Percentiles rank a stretch among this genome's conserved stretches.
phyloP scores from a whole-genome alignment of 202 grass and related monocot genomes.

The Panicum virgatum region DNA sequence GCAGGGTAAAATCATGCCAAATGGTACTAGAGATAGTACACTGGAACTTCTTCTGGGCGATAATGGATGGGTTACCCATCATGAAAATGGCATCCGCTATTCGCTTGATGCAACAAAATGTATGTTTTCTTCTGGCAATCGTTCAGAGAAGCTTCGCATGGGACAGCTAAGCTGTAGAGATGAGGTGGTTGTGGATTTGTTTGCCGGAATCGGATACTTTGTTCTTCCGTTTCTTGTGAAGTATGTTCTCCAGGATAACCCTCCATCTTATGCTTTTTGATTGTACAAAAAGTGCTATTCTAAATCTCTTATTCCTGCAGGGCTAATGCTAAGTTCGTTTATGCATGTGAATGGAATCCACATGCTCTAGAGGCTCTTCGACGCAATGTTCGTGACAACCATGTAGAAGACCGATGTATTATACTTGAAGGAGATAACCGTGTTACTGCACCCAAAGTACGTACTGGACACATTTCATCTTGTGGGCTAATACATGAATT shows the following conservation, averaged over 20 bases:
- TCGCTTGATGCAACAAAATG: slow-evolving; percentile 93
- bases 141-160: slow-evolving; percentile 89
- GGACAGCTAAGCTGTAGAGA: slow-evolving; percentile 71
- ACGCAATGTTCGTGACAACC: slow-evolving; percentile 67
- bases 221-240: slow-evolving; percentile 93
- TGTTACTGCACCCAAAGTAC: slow-evolving; percentile 80
- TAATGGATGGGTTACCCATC: slow-evolving; percentile 76
- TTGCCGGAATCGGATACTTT: slow-evolving; percentile 98
- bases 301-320: slow-evolving; percentile 48
- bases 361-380: slow-evolving; percentile 81
- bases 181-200: slow-evolving; percentile 89
- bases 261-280: neutral
- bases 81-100: slow-evolving; percentile 87
- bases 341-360: slow-evolving; percentile 97
- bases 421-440: slow-evolving; percentile 97
- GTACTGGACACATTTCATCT: slow-evolving; percentile 14
- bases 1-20: slow-evolving; percentile 81
- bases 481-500: slow-evolving; percentile 5
- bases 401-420: slow-evolving; percentile 72
- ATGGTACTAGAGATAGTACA: slow-evolving; percentile 91
- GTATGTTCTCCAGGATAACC: slow-evolving; percentile 45
- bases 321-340: slow-evolving; percentile 86
- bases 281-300: slow-evolving; percentile 20
- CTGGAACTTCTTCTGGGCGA: slow-evolving; percentile 80
- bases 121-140: slow-evolving; percentile 99